Base-by-base conservation (phyloP, 176 grass and related monocot genomes). In the Musa troglodytarum region DNA sequence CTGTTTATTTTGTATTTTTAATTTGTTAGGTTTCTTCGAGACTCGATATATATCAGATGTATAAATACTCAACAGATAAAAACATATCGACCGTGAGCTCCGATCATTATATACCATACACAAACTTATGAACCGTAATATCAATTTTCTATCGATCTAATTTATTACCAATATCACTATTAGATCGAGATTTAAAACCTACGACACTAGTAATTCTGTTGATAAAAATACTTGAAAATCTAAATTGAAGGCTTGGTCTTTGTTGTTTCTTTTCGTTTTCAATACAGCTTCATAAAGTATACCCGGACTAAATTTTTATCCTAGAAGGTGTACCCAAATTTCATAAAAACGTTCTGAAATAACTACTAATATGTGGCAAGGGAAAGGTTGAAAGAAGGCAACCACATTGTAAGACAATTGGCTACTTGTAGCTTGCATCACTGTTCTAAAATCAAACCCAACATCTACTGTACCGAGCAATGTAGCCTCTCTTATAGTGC, bases 401-500 rank as follows among this genome's bases (percentile, higher is more conserved):
- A 3, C n/a, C 17, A 22, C 55, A 58, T 58, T 58, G 4, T 58
- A 19, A 16, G 4, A 59, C n/a, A 8, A 59, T n/a, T 59, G n/a
- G 57, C 16, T 59, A 20, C 13, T 59, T 59, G 56, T 59, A 20
- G 15, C 0, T 20, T 59, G 17, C 14, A 16, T 59, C 1, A 34
- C 3, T 59, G 9, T 3, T 59, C 68, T 70, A 74, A 13, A 98
- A 97, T 73, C 88, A 77, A 75, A 91, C 90, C 94, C 94, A 98
- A 72, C 94, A 98, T 20, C 86, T 81, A 50, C 90, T 93, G 65
- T 86, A 93, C 69, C 91, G 70, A 2, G 90, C 88, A 64, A 85
- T 87, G 52, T 90, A 93, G 65, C 93, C 88, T 64, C 90, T 90
- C 80, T 87, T 83, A 66, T 88, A 93, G 53, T 98, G 90, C 24